Evolutionary conservation across 2,329 filamentous ascomycete genomes (phyloP).

Genomic region (Penicillium oxalicum): DNA sequence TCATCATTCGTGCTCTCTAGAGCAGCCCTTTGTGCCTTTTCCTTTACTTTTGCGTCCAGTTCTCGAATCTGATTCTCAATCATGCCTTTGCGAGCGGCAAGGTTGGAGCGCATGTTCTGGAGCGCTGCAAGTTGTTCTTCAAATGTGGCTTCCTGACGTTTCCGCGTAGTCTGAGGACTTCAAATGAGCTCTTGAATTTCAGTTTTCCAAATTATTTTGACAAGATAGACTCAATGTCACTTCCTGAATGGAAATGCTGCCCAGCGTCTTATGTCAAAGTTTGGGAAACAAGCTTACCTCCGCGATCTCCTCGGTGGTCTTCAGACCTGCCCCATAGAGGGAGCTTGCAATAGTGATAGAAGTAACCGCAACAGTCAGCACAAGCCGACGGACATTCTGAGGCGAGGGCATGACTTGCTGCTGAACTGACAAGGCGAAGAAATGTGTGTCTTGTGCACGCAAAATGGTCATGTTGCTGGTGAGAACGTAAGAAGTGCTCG

Average conservation of each 20-base stretch:
- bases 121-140: slow-evolving; percentile 53
- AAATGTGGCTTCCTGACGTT: slow-evolving; percentile 45
- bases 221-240: neutral
- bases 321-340: slow-evolving; percentile 55
- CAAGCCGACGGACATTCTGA: slow-evolving; percentile 43
- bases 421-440: too few species aligned
- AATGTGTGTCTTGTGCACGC: too few species aligned
- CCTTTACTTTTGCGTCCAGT: slow-evolving; percentile 39
- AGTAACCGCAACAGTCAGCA: slow-evolving; percentile 51
- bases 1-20: slow-evolving; percentile 24
- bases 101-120: slow-evolving; percentile 44
- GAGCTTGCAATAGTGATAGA: slow-evolving; percentile 53
- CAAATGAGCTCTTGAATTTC: too few species aligned
- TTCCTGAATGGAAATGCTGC: neutral
- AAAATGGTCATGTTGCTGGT: neutral
- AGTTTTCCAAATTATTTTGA: neutral
- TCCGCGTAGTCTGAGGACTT: slow-evolving; percentile 38
- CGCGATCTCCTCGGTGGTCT: slow-evolving; percentile 47
- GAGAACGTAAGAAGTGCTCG: slow-evolving; percentile 10
- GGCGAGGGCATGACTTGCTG: slow-evolving; percentile 22
- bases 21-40: slow-evolving; percentile 35
- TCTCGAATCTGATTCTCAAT: slow-evolving; percentile 54
- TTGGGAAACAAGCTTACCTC: slow-evolving; percentile 41
- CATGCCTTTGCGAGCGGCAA: slow-evolving; percentile 47
- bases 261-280: neutral